Evolutionary conservation across 352 stramenopile species (phyloP), one percentile per base, ranked within the genome.

Genomic region (Phytophthora idaei): DNA sequence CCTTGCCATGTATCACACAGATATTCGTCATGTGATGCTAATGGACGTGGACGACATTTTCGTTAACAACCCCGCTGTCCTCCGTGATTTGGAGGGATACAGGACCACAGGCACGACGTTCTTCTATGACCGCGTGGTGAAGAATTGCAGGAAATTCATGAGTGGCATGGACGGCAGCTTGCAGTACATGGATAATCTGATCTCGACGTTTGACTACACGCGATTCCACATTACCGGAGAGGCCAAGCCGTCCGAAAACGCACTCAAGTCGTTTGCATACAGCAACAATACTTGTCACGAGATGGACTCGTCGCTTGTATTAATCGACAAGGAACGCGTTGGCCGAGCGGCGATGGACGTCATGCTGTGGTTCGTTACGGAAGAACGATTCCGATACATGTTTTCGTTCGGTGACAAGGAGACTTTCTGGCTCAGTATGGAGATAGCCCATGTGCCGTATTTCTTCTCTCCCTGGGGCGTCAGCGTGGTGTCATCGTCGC

Each of bases 191-290:
- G 60, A 64, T 21, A 61, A 77, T 31, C 66, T 76, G 48, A 57
- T 90, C 37, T 31, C 70, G n/a, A 79, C 66, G 3, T 90, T 88
- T 47, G 67, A 85, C 67, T 90, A 90, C 58, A 52, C 64, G n/a
- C 42, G 54, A 21, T 90, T 90, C 45, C 66, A 71, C 21, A 56
- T 85, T 25, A 45, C 50, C 17, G 59, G 39, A 6, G 61, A 57
- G 1, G 28, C 49, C 7, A 64, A 53, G 14, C 75, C 71, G 21
- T 86, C 81, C 4, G 42, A 72, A 14, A 80, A 82, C 41, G 61
- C 85, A 28, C 31, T 78, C 9, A 46, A 78, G 29, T 85, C 76
- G 17, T 78, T 74, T 54, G 81, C 76, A 6, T 92, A 79, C 54
- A 64, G 65, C 7, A 77, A 59, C n/a, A 62, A 79, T 37, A 79